These are phyloP conservation scores for Umbilicaria muhlenbergii DNA, from an alignment of 495 filamentous ascomycete genomes.

Conservation along the genomic window DNA sequence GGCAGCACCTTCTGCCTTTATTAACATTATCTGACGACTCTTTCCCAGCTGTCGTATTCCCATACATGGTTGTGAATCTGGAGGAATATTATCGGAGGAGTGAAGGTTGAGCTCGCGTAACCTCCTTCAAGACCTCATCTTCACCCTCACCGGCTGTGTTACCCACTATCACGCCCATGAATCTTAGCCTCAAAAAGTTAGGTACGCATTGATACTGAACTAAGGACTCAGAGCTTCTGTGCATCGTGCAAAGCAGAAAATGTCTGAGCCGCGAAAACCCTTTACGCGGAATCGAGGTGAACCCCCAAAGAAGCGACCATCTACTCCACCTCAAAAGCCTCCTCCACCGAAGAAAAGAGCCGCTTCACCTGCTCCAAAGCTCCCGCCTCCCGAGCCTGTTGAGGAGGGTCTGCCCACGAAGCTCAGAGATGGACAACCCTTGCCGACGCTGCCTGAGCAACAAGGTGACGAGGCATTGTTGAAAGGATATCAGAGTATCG, in stretches of 20 bases:
- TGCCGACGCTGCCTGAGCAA: conserved; percentile 57
- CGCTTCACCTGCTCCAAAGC: conserved; percentile 24
- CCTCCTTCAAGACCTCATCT: too few species aligned
- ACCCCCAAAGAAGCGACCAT: conserved; percentile 15
- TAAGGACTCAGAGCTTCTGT: conserved; percentile 3
- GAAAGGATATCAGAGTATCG: conserved; percentile 65
- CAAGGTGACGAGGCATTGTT: conserved; percentile 48
- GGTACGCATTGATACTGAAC: conserved; percentile 4
- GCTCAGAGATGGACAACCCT: conserved; percentile 45
- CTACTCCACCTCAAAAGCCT: conserved; percentile 1
- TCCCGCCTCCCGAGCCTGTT: conserved; percentile 20
- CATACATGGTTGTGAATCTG: too few species aligned
- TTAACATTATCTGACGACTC: too few species aligned
- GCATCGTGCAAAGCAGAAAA: neutral
- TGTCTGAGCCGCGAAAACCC: conserved; percentile 9
- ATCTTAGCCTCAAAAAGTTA: too few species aligned
- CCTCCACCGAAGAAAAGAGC: conserved; percentile 25
- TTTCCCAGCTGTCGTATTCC: too few species aligned
- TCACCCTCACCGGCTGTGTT: too few species aligned
- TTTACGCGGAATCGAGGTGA: conserved; percentile 14
- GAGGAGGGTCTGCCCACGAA: conserved; percentile 47
- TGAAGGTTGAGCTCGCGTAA: too few species aligned
- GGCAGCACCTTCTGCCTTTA: too few species aligned
- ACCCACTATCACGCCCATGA: too few species aligned
- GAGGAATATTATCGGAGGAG: too few species aligned